Evolutionary conservation across 306 rosid species (phyloP).

Genomic region (Dicorynia guianensis): DNA sequence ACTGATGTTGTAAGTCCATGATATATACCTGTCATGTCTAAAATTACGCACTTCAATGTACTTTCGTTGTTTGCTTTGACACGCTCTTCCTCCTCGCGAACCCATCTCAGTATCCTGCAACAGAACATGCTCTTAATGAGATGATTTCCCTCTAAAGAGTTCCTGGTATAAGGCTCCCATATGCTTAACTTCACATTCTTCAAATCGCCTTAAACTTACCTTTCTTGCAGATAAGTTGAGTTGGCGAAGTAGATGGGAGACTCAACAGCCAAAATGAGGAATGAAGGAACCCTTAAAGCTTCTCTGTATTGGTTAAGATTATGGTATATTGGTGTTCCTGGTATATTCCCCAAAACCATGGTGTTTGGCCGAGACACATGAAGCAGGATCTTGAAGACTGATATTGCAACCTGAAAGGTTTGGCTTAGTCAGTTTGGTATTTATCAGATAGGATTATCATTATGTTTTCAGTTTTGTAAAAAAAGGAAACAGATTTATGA

Average conservation of each 20-base stretch:
- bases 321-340: constrained; percentile 84
- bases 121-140: constrained; percentile 41
- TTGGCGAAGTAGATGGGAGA: constrained; percentile 94
- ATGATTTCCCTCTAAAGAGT: constrained; percentile 29
- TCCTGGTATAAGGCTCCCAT: neutral
- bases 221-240: constrained; percentile 91
- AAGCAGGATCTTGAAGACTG: constrained; percentile 87
- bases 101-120: constrained; percentile 82
- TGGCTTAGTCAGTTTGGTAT: constrained; percentile 20
- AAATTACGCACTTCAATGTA: constrained; percentile 63
- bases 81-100: constrained; percentile 89
- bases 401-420: constrained; percentile 74
- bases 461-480: neutral
- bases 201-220: constrained; percentile 55
- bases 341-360: constrained; percentile 73
- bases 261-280: constrained; percentile 81
- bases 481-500: neutral
- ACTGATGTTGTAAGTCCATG: constrained; percentile 17
- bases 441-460: neutral
- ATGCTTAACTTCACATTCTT: neutral
- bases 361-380: constrained; percentile 96
- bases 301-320: constrained; percentile 75
- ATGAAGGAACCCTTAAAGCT: constrained; percentile 78
- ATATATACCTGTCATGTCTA: constrained; percentile 88
- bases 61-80: constrained; percentile 59